phyloP scores from a whole-genome alignment of 495 filamentous ascomycete species.

The Podospora appendiculata region DNA sequence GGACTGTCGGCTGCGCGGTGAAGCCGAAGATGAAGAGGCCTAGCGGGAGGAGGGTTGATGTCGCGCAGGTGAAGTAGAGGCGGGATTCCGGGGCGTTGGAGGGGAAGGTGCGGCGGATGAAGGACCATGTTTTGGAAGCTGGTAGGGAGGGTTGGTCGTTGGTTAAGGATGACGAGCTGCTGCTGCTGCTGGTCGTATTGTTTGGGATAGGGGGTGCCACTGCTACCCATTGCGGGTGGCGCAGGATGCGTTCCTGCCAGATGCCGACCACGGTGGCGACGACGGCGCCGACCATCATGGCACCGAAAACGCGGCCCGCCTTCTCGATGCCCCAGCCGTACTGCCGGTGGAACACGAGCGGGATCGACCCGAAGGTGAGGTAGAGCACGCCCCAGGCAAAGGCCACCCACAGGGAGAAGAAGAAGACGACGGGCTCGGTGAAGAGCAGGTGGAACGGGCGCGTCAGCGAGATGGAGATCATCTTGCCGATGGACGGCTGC shows the following conservation, averaged over 20 bases:
- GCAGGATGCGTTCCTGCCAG: constrained; percentile 52
- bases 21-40: constrained; percentile 73
- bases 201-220: constrained; percentile 4
- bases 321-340: constrained; percentile 64
- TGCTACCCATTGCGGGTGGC: constrained; percentile 32
- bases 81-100: constrained; percentile 62
- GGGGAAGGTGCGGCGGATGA: constrained; percentile 32
- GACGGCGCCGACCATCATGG: constrained; percentile 61
- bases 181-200: background rate
- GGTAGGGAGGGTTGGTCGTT: background rate
- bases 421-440: constrained; percentile 91
- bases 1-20: constrained; percentile 55
- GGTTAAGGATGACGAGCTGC: background rate
- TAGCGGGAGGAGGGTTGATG: constrained; percentile 55
- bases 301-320: constrained; percentile 62
- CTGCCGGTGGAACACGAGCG: constrained; percentile 64
- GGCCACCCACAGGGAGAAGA: constrained; percentile 84
- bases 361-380: constrained; percentile 70
- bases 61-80: constrained; percentile 76
- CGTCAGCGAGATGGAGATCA: constrained; percentile 69
- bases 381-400: constrained; percentile 91
- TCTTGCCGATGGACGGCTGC: constrained; percentile 55
- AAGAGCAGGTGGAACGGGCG: constrained; percentile 80
- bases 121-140: constrained; percentile 17
- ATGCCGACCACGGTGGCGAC: constrained; percentile 68